Evolutionary conservation across 257 asterid genomes (phyloP).

Genomic region (Nicotiana attenuata): DNA sequence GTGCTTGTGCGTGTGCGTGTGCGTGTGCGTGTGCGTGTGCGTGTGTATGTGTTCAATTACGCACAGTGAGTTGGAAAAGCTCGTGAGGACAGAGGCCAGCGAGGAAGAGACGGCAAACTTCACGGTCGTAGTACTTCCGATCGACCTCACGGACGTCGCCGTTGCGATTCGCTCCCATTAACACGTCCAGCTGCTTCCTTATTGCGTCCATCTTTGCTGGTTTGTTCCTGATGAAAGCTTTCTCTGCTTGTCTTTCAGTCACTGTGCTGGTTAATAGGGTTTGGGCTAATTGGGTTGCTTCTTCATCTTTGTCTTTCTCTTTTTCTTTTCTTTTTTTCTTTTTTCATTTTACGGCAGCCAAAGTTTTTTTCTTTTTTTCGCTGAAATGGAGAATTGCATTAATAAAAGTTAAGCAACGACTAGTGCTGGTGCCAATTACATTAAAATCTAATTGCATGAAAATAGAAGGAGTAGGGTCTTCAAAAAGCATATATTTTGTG

Average conservation of each 20-base stretch:
- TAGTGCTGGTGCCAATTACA: too few species aligned
- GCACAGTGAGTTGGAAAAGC: conserved; percentile 84
- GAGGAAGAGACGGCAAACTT: conserved; percentile 89
- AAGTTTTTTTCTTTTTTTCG: too few species aligned
- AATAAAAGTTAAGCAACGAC: too few species aligned
- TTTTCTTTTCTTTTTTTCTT: too few species aligned
- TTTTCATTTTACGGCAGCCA: not conserved
- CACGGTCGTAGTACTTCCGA: conserved; percentile 86
- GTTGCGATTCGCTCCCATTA: conserved; percentile 92
- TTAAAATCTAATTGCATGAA: too few species aligned
- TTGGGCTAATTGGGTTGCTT: not conserved
- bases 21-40: too few species aligned
- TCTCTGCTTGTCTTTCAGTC: not conserved
- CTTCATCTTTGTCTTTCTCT: too few species aligned
- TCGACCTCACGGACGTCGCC: conserved; percentile 78
- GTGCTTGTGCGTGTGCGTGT: too few species aligned
- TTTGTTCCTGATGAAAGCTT: not conserved
- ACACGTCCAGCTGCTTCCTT: conserved; percentile 85
- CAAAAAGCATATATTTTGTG: too few species aligned
- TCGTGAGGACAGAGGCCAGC: conserved; percentile 94
- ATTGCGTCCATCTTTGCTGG: conserved; percentile 58
- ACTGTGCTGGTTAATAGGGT: not conserved
- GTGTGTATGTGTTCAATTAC: conserved; percentile 2
- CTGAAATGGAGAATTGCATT: too few species aligned
- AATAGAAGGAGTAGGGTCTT: too few species aligned